Base-by-base conservation (phyloP, 2,329 filamentous ascomycete species). In the Phyllosticta paracitricarpa region DNA sequence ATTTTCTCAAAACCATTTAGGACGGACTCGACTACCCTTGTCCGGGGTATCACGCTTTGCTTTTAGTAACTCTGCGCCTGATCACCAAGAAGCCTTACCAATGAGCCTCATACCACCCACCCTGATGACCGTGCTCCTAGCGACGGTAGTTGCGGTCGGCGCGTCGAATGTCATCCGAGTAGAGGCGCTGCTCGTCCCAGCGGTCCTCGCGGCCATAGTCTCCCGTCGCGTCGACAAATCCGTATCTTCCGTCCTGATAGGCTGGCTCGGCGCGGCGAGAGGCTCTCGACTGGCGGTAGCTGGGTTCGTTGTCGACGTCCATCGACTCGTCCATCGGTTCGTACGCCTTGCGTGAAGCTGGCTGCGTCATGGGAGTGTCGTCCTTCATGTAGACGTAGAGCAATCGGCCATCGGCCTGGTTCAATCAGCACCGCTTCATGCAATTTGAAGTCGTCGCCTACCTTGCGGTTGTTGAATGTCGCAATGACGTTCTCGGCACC, bases 401-500 rank as follows among this genome's bases (percentile, higher is more conserved):
- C 17, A 88, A 75, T 65, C 87, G 82, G 56, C 89, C 89, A 68
- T 93, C 89, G 68, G 89, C 89, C 88, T 85, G 64, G 52, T 33
- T 17, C 12, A 28, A 53, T 61, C 51, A 61, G 59, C 54, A 61
- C 4, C 2, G 6, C 10, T 4, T 56, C 19, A 24, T 35, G 14
- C 19, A 24, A 10, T 10, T 33, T 24, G 10, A 19, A 24, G 51
- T n/a, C 9, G 51, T 35, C 19, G 9, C 53, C 51, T 54, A 62
- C 52, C 30, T 58, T 58, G 35, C 57, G 51, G 54, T 88, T 85
- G 74, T 94, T 87, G 73, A 93, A 93, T 2, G 82, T 89, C 62
- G 82, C 79, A 68, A 93, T 87, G 19, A 91, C 87, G 51, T 81
- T 82, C 67, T 93, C 86, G 2, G 88, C 89, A 51, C 87, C 88